Base-by-base conservation (phyloP, 1,284 basidiomycete genomes). In the Retiboletus flavoniger region DNA sequence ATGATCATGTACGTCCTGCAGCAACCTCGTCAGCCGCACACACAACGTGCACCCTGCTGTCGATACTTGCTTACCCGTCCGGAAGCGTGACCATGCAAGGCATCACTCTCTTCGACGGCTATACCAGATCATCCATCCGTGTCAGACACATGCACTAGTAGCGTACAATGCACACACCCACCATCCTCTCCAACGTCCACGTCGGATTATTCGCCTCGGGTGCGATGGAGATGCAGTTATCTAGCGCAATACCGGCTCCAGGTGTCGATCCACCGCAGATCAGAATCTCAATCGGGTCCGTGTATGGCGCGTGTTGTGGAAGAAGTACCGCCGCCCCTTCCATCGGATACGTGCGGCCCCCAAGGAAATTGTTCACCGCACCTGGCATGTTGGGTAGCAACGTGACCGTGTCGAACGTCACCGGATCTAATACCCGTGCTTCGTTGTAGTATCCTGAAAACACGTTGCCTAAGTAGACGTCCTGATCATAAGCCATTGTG, bases 41-140 rank as follows among this genome's bases (percentile, higher is more conserved):
- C 7, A 4, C n/a, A 4, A 21, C 11, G n/a, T n/a, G 1, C 9
- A 4, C 3, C 6, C 31, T 11, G 16, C 11, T 3, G 11, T 24
- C 8, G 19, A 26, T 1, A 6, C 7, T 34, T 10, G 11, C 58
- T 63, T 51, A 65, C 65, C 67, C 69, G 19, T 72, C 89, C 0
- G 89, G 87, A 16, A 91, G 76, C 0, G 82, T 77, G 49, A 79
- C 84, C 73, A 90, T 85, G 71, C 84, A 87, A 3, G 84, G 73
- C 82, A 91, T 84, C 21, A 91, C 89, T 57, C 89, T 82, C 61
- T 79, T 78, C 0, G 86, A 87, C 3, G 88, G 88, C 87, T 89
- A 56, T 1, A 57, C 39, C 44, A 36, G 14, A 40, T 50, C 28
- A 7, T 46, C 38, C 21, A 32, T 51, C 34, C 31, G 7, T 7